These are phyloP conservation scores for Leucosporidium yakuticum DNA, from an alignment of 768 basidiomycete species.

Conservation along the genomic window DNA sequence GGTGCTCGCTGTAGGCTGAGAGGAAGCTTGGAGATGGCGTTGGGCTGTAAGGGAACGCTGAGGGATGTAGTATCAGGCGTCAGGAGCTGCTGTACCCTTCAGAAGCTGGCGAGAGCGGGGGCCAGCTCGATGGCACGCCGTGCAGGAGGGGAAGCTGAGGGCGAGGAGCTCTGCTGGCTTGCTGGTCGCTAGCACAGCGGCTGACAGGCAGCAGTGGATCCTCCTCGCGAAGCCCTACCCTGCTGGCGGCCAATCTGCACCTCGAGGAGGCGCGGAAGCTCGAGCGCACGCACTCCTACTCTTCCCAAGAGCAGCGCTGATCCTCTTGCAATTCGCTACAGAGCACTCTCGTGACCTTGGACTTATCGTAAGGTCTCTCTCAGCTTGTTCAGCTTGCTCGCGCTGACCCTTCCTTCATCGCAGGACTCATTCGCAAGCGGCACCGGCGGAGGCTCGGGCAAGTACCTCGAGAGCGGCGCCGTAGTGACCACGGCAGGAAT, in stretches of 20 bases:
- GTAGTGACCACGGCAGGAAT: constrained; percentile 63
- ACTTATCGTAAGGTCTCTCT: constrained; percentile 15
- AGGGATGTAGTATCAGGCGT: neutral
- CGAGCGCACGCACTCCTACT: neutral
- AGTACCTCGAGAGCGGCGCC: constrained; percentile 38
- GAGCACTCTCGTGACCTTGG: constrained; percentile 35
- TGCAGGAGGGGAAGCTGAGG: neutral
- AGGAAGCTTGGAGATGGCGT: neutral
- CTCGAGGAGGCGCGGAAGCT: no score
- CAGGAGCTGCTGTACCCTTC: neutral
- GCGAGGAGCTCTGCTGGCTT: neutral
- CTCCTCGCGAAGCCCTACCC: neutral
- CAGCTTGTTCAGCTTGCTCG: no score
- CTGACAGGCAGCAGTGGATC: no score
- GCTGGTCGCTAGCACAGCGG: no score
- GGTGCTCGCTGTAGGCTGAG: neutral
- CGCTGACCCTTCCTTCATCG: no score
- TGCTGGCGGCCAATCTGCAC: neutral
- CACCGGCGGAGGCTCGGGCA: constrained; percentile 35
- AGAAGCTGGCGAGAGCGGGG: neutral
- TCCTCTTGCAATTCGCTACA: neutral
- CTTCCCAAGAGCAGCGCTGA: neutral
- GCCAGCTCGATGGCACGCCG: no score
- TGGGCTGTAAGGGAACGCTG: neutral
- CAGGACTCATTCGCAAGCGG: constrained; percentile 35